Conservation (phyloP, 2,329 filamentous ascomycete genomes). For the Apiospora saccharicola region DNA sequence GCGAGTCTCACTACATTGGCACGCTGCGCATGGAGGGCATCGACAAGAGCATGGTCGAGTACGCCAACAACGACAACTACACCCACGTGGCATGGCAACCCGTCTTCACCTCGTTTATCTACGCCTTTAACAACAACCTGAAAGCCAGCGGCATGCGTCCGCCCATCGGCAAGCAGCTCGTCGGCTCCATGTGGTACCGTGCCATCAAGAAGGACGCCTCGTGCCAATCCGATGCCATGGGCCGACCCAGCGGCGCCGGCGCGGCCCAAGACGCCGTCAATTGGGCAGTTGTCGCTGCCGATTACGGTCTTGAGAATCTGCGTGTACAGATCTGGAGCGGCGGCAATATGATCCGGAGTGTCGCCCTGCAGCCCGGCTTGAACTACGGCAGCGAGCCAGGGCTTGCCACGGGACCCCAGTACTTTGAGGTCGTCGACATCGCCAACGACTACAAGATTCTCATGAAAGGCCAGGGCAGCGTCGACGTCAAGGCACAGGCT, state of each 20-base stretch:
- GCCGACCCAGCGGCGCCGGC: conserved; percentile 35
- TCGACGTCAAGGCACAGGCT: conserved; percentile 34
- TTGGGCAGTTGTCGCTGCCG: conserved; percentile 39
- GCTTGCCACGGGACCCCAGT: conserved; percentile 39
- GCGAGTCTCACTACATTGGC: conserved; percentile 45
- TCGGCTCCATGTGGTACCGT: conserved; percentile 46
- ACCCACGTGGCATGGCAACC: conserved; percentile 45
- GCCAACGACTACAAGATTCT: conserved; percentile 34
- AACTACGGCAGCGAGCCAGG: conserved; percentile 39
- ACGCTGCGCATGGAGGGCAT: conserved; percentile 42
- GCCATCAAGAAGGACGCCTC: conserved; percentile 30
- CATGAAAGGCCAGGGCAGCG: conserved; percentile 35
- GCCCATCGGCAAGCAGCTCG: conserved; percentile 30
- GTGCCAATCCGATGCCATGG: conserved; percentile 24
- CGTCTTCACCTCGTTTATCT: conserved; percentile 44
- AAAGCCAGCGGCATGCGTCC: conserved; percentile 36
- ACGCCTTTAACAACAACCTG: conserved; percentile 42
- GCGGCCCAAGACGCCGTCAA: conserved; percentile 39
- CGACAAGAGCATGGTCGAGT: conserved; percentile 38
- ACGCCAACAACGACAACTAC: conserved; percentile 39
- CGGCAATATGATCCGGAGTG: conserved; percentile 34
- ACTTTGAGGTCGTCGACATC: conserved; percentile 38
- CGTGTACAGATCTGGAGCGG: conserved; percentile 38
- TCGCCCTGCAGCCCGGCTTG: conserved; percentile 33
- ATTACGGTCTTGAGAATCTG: conserved; percentile 27